Evolutionary conservation across 495 filamentous ascomycete species (phyloP).

Genomic region (Penicillium parvum): DNA sequence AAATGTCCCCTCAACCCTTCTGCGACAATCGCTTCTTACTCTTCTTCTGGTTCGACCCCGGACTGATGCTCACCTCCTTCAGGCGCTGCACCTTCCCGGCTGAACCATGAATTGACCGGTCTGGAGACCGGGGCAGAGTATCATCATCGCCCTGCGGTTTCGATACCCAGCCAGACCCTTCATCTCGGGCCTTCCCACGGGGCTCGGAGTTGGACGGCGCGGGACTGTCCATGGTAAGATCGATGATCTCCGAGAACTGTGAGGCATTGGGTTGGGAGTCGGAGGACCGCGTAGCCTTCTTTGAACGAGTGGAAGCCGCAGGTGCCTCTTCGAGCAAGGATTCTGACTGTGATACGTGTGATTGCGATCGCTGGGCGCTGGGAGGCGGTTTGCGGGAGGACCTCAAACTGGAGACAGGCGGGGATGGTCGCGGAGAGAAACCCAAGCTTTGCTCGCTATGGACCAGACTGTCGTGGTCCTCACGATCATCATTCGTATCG

Average conservation of each 20-base stretch:
- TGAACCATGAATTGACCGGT: constrained; percentile 19
- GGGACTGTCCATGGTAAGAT: constrained; percentile 36
- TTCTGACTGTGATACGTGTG: constrained; percentile 5
- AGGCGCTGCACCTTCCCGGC: constrained; percentile 15
- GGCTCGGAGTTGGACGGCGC: constrained; percentile 8
- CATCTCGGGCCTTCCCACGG: not conserved
- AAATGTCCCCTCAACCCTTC: no score
- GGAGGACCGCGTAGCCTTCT: not conserved
- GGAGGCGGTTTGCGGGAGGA: constrained; percentile 14
- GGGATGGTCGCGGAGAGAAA: constrained; percentile 11
- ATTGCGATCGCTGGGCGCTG: constrained; percentile 10
- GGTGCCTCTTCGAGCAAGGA: constrained; percentile 6
- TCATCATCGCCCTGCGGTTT: constrained; percentile 36
- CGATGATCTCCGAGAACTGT: constrained; percentile 33
- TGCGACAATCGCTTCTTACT: constrained; percentile 14
- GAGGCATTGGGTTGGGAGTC: constrained; percentile 15
- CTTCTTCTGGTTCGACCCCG: constrained; percentile 14
- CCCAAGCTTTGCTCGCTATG: constrained; percentile 12
- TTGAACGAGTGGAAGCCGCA: constrained; percentile 11
- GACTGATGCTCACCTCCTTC: constrained; percentile 26
- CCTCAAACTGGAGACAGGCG: constrained; percentile 3
- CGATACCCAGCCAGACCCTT: constrained; percentile 26
- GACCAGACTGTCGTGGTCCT: constrained; percentile 10
- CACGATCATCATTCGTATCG: not conserved
- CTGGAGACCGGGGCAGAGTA: constrained; percentile 6